Conservation (phyloP, 495 filamentous ascomycete genomes). For the Filosporella fistucella region DNA sequence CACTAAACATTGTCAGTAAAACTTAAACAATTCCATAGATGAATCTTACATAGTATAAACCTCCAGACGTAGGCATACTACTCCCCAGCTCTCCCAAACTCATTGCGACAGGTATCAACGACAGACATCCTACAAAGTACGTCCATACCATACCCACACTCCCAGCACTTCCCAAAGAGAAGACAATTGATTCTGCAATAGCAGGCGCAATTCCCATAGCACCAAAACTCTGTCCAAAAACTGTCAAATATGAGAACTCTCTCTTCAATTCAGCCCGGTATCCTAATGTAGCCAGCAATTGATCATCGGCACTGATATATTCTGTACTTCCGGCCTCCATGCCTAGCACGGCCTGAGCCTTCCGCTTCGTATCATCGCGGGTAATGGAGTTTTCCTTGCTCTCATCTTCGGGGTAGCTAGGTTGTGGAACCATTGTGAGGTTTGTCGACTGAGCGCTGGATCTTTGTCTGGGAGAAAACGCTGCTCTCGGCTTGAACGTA, state of each 20-base stretch:
- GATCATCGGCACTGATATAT: slow-evolving; percentile 10
- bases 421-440: slow-evolving; percentile 1
- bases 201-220: slow-evolving; percentile 22
- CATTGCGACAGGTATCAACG: slow-evolving; percentile 16
- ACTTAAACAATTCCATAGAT: background rate
- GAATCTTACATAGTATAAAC: slow-evolving; percentile 17
- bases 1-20: slow-evolving; percentile 7
- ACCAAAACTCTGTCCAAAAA: slow-evolving; percentile 21
- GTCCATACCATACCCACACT: slow-evolving; percentile 19
- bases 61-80: slow-evolving; percentile 20
- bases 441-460: background rate
- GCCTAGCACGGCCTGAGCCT: slow-evolving; percentile 4
- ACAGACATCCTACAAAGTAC: slow-evolving; percentile 16
- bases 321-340: slow-evolving; percentile 5
- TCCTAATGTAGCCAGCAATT: slow-evolving; percentile 14
- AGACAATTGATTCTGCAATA: slow-evolving; percentile 18
- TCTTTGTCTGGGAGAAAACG: background rate
- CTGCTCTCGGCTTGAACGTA: background rate
- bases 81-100: slow-evolving; percentile 18
- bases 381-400: slow-evolving; percentile 3
- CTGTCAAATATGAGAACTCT: slow-evolving; percentile 20
- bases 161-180: slow-evolving; percentile 16
- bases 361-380: slow-evolving; percentile 4
- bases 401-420: slow-evolving; percentile 2
- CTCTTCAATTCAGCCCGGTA: slow-evolving; percentile 18